Base-by-base conservation (phyloP, 768 basidiomycete species). In the Epithele typhae region DNA sequence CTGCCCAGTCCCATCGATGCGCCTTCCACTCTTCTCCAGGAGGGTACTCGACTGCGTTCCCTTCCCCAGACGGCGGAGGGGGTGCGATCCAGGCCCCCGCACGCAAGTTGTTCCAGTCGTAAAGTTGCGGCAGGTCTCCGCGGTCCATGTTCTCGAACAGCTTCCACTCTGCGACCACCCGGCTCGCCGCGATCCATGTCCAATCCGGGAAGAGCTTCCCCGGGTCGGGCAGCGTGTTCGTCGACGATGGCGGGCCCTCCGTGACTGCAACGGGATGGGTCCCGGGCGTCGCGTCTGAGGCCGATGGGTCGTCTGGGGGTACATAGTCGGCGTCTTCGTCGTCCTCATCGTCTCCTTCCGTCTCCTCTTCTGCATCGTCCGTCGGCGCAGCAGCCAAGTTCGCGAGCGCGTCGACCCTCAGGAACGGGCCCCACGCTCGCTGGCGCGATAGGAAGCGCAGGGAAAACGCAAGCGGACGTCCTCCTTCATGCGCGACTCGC, bases 1-100 rank as follows among this genome's bases (percentile, higher is more conserved):
- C 61, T 0, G 61, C 61, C 60, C 61, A 62, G 27, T 62, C 61
- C 35, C 58, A 51, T 24, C 54, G 46, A 21, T 44, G 12, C 30
- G n/a, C 32, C 36, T 23, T 39, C 18, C 39, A 17, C 3, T 17
- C 21, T n/a, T 40, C 17, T 5, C 10, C 22, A n/a, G n/a, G n/a
- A n/a, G n/a, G n/a, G n/a, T n/a, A n/a, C n/a, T n/a, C n/a, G n/a
- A n/a, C n/a, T n/a, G n/a, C n/a, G n/a, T n/a, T n/a, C n/a, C n/a
- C n/a, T n/a, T n/a, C n/a, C n/a, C n/a, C n/a, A n/a, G n/a, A n/a
- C n/a, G n/a, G n/a, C n/a, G n/a, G n/a, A n/a, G n/a, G n/a, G n/a
- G 17, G n/a, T 14, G 9, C 27, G 7, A 43, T 4, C 52, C 52
- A 53, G 1, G 48, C 25, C 3, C 47, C 52, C 17, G 23, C 47